These are phyloP conservation scores for Orbilia oligospora DNA, from an alignment of 2,329 filamentous ascomycete genomes.

Conservation along the genomic window DNA sequence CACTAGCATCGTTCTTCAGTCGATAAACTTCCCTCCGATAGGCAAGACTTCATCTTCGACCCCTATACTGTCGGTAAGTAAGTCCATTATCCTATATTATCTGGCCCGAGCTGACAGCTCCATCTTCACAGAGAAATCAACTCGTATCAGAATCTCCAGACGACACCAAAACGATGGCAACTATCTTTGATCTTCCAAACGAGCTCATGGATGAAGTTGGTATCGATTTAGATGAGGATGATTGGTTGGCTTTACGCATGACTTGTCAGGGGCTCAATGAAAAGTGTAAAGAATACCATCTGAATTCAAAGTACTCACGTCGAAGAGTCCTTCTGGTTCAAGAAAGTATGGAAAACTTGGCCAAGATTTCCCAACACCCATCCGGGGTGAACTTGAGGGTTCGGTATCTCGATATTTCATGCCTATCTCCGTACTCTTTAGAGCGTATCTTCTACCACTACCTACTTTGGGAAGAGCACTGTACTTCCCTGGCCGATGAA, in stretches of 20 bases:
- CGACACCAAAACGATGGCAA: background rate
- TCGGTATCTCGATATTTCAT: background rate
- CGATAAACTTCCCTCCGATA: background rate
- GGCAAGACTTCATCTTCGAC: background rate
- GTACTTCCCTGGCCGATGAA: no score
- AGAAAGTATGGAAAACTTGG: constrained; percentile 5
- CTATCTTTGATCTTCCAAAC: background rate
- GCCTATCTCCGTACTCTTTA: background rate
- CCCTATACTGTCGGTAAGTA: background rate
- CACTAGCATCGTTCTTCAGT: background rate
- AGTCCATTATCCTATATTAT: background rate
- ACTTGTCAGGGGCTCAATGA: constrained; percentile 14
- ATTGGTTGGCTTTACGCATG: constrained; percentile 34
- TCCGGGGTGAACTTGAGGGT: constrained; percentile 17
- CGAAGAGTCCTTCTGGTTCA: constrained; percentile 4
- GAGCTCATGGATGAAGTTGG: constrained; percentile 5
- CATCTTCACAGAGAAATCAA: background rate
- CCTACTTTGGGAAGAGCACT: no score
- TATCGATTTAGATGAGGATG: constrained; percentile 24
- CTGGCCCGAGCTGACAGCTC: background rate
- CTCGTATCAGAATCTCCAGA: background rate
- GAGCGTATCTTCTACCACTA: no score
- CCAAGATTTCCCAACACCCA: constrained; percentile 23
- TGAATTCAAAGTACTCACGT: constrained; percentile 3
- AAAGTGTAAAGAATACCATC: constrained; percentile 2